Evolutionary conservation across 768 basidiomycete species (phyloP).

Genomic region (Clitopilus passeckerianus): DNA sequence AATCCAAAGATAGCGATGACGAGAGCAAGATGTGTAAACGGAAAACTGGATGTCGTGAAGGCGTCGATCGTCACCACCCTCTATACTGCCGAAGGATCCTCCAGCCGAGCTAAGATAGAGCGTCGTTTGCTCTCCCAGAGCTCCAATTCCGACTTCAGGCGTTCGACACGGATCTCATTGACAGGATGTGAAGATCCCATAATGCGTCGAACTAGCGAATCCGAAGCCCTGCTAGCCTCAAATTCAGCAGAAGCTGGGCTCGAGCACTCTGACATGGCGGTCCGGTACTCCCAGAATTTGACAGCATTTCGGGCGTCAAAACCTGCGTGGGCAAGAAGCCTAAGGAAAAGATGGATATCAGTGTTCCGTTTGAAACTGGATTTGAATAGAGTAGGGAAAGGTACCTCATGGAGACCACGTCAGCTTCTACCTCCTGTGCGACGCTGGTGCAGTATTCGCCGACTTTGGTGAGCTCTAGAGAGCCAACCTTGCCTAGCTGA

Average conservation of each 20-base stretch:
- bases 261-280: slow-evolving; percentile 40
- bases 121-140: slow-evolving; percentile 62
- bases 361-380: slow-evolving; percentile 4
- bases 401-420: slow-evolving; percentile 80
- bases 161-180: slow-evolving; percentile 55
- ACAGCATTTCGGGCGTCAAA: slow-evolving; percentile 84
- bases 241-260: slow-evolving; percentile 17
- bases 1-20: neutral
- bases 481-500: slow-evolving; percentile 71
- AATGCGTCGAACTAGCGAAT: slow-evolving; percentile 35
- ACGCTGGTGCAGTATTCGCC: slow-evolving; percentile 75
- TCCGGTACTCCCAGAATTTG: slow-evolving; percentile 73
- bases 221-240: slow-evolving; percentile 12
- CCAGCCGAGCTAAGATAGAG: slow-evolving; percentile 13
- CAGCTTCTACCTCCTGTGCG: slow-evolving; percentile 89
- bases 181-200: slow-evolving; percentile 65
- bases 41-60: neutral
- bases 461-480: slow-evolving; percentile 67
- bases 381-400: slow-evolving; percentile 1
- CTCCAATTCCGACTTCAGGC: slow-evolving; percentile 60
- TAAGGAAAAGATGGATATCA: slow-evolving; percentile 19
- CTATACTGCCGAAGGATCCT: neutral
- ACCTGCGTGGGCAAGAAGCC: slow-evolving; percentile 88
- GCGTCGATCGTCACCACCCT: neutral
- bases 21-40: neutral